These are phyloP conservation scores for Suhomyces pyralidae DNA, from an alignment of 805 yeast genomes.

Conservation along the genomic window DNA sequence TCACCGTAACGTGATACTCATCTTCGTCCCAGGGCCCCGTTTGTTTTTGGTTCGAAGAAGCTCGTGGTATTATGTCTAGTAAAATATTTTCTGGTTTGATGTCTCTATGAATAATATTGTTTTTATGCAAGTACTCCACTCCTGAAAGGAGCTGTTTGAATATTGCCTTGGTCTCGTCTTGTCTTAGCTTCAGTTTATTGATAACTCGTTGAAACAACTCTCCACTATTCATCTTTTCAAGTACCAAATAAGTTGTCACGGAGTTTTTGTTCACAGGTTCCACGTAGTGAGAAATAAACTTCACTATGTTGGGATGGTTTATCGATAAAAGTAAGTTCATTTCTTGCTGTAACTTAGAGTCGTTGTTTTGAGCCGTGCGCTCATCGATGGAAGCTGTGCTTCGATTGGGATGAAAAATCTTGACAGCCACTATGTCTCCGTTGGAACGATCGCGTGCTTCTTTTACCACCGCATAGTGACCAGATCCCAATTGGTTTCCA, in stretches of 20 bases:
- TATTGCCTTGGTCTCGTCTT: conserved; percentile 59
- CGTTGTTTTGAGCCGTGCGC: conserved; percentile 9
- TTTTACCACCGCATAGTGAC: conserved; percentile 80
- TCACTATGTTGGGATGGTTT: conserved; percentile 69
- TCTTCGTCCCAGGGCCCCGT: conserved; percentile 58
- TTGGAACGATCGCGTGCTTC: conserved; percentile 58
- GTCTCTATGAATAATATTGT: conserved; percentile 43
- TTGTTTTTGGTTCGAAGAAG: conserved; percentile 21
- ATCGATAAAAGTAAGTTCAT: conserved; percentile 61
- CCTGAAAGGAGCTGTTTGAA: conserved; percentile 48
- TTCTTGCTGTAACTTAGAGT: conserved; percentile 55
- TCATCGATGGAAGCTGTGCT: conserved; percentile 16
- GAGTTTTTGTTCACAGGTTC: conserved; percentile 52
- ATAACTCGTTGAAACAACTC: conserved; percentile 73
- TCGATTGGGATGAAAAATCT: conserved; percentile 62
- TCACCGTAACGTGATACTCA: conserved; percentile 62
- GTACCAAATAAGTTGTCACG: conserved; percentile 56
- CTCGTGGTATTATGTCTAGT: conserved; percentile 49
- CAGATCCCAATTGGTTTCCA: conserved; percentile 65
- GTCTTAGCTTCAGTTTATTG: conserved; percentile 56
- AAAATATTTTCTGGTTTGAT: conserved; percentile 46
- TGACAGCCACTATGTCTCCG: conserved; percentile 67
- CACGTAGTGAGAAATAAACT: conserved; percentile 55
- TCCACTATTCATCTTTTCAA: conserved; percentile 73
- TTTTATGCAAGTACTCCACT: conserved; percentile 35